phyloP scores from a whole-genome alignment of 169 alveolate species.

The Cystoisospora suis region DNA sequence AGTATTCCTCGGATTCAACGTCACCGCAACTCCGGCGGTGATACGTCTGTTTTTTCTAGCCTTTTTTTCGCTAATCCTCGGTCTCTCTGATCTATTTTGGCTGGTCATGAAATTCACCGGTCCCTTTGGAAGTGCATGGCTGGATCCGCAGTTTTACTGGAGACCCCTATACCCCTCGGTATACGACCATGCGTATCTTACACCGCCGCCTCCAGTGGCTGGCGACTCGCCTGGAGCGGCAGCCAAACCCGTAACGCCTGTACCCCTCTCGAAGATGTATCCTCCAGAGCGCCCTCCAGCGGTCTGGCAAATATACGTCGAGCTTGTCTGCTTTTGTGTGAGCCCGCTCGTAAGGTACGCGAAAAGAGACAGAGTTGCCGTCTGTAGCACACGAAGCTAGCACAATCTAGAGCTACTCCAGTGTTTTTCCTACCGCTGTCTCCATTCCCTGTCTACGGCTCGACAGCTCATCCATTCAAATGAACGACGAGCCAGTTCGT shows the following conservation, averaged over 20 bases:
- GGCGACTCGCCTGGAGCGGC: neutral
- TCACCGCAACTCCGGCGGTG: slow-evolving; percentile 26
- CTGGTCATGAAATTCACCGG: slow-evolving; percentile 61
- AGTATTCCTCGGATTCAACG: slow-evolving; percentile 34
- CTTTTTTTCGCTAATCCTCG: slow-evolving; percentile 31
- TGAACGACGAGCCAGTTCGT: too few species aligned
- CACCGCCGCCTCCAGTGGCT: neutral
- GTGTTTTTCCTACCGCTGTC: too few species aligned
- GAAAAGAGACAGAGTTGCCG: too few species aligned
- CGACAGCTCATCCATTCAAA: too few species aligned
- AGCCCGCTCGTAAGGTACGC: slow-evolving; percentile 58
- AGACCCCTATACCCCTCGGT: slow-evolving; percentile 32
- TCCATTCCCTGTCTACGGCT: too few species aligned
- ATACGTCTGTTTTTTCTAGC: slow-evolving; percentile 40
- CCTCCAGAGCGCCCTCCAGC: slow-evolving; percentile 48
- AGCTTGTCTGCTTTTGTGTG: slow-evolving; percentile 34
- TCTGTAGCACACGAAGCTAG: too few species aligned
- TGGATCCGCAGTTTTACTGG: slow-evolving; percentile 63
- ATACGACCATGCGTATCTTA: neutral
- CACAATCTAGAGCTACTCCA: too few species aligned
- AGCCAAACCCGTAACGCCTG: neutral
- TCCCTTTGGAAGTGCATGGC: slow-evolving; percentile 55
- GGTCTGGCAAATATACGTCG: slow-evolving; percentile 42
- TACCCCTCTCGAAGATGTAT: slow-evolving; percentile 1
- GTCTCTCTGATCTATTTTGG: slow-evolving; percentile 50